Base-by-base conservation (phyloP, 108 stramenopile genomes). In the Skeletonema potamos region DNA sequence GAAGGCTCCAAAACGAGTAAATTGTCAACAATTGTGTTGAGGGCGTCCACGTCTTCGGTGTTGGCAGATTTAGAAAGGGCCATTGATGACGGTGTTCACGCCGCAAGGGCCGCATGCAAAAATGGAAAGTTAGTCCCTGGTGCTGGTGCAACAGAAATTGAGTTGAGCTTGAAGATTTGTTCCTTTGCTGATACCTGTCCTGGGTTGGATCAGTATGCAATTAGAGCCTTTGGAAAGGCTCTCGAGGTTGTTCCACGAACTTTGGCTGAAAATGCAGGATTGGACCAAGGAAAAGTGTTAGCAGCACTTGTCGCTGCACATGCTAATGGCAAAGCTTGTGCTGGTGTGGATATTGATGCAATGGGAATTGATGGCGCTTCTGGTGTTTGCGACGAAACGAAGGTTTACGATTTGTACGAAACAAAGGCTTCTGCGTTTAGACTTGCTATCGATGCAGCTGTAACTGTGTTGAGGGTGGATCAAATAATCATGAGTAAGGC, bases 401-500 rank as follows among this genome's bases (percentile, higher is more conserved):
- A 62, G 24, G 83, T 98, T 54, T 69, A 83, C 33, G 99, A 99
- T 82, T 74, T 96, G 66, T 72, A 87, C 41, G 20, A 51, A 51
- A 22, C 48, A 0, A 99, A 99, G 87, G 66, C 64, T 54, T 84
- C 84, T 10, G 99, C 99, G 10, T 84, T 99, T 59, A 88, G 96
- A 29, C 85, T 98, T 48, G 96, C 97, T 29, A 84, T 97, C 43
- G 99, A 99, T 77, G 97, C 96, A 6, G 96, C 96, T 2, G 81
- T 96, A 54, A 99, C 99, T 8, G 94, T 99, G 34, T 83, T 99
- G 43, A 89, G 90, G 71, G 94, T 99, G 12, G 98, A 99, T 84
- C 98, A 98, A 79, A 98, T 99, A 76, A 98, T 99, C 86, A 99
- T 99, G 99, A 99, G 98, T 76, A 97, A 86, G 44, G 94, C 97